phyloP scores from a whole-genome alignment of 2,329 filamentous ascomycete genomes.

The Magnaporthiopsis poae region DNA sequence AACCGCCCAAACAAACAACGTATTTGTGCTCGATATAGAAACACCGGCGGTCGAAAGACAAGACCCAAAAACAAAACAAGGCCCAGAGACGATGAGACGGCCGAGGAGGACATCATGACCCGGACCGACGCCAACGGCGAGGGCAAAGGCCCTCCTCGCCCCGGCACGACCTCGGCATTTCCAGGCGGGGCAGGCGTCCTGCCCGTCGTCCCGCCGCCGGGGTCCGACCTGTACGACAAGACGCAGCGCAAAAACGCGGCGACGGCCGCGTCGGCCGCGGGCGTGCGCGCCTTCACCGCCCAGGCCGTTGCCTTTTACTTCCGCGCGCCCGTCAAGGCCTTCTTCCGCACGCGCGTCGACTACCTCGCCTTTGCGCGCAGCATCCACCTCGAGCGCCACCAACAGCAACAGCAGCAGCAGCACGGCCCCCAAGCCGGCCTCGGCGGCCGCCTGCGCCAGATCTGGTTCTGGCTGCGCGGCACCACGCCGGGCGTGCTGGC shows the following conservation, averaged over 20 bases:
- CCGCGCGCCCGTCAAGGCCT: conserved; percentile 79
- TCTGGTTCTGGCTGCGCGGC: conserved; percentile 44
- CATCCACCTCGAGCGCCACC: conserved; percentile 33
- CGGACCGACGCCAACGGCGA: conserved; percentile 3
- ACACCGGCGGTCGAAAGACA: not conserved
- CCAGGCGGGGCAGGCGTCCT: conserved; percentile 27
- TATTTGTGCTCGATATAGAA: not conserved
- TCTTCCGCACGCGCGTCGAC: conserved; percentile 83
- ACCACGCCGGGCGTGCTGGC: conserved; percentile 62
- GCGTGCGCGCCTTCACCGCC: conserved; percentile 72
- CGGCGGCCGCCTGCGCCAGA: conserved; percentile 24
- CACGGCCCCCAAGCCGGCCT: too few species aligned
- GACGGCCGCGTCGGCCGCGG: conserved; percentile 72
- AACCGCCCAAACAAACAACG: too few species aligned
- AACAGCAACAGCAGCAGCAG: conserved; percentile 1
- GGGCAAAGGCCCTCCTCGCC: not conserved
- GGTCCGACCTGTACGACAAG: conserved; percentile 31
- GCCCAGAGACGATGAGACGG: not conserved
- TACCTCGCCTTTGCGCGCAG: conserved; percentile 55
- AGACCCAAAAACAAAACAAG: not conserved
- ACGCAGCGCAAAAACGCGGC: conserved; percentile 44
- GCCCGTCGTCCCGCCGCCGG: conserved; percentile 32
- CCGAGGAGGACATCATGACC: not conserved
- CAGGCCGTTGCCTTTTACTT: conserved; percentile 87
- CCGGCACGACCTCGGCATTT: not conserved